Conservation (phyloP, 169 alveolate genomes). For the Cryptosporidium ubiquitum region DNA sequence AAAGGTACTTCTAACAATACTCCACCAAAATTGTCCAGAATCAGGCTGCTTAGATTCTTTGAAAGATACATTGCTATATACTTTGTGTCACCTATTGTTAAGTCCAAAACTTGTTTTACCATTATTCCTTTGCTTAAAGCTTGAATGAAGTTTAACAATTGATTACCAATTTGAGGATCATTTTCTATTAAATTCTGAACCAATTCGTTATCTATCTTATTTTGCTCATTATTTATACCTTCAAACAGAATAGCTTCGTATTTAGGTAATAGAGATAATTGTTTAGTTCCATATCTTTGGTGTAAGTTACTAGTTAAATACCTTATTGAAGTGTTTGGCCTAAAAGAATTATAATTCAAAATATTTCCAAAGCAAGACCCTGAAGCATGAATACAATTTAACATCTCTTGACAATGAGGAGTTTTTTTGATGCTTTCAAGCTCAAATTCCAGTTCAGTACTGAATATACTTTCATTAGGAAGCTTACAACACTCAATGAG, state of each 20-base stretch:
- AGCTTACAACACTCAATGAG: background rate
- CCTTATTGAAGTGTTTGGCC: constrained; percentile 56
- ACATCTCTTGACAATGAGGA: background rate
- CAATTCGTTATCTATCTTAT: background rate
- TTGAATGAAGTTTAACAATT: background rate
- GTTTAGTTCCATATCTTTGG: constrained; percentile 34
- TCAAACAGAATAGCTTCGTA: background rate
- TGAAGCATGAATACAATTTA: background rate
- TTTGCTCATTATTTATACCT: background rate
- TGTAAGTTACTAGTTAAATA: constrained; percentile 31
- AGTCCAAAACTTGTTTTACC: constrained; percentile 47
- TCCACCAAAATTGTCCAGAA: constrained; percentile 62
- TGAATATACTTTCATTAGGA: background rate
- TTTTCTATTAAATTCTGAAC: background rate
- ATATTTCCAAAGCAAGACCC: background rate
- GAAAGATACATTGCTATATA: constrained; percentile 58
- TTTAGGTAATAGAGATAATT: constrained; percentile 42
- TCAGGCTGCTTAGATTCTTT: constrained; percentile 11
- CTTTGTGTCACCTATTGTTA: constrained; percentile 19
- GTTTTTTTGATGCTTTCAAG: background rate
- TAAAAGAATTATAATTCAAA: background rate
- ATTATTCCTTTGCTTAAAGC: constrained; percentile 28
- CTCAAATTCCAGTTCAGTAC: background rate
- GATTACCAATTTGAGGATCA: background rate
- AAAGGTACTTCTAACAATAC: constrained; percentile 48